Evolutionary conservation across 805 yeast genomes (phyloP).

Genomic region (Teunomyces funiuensis): DNA sequence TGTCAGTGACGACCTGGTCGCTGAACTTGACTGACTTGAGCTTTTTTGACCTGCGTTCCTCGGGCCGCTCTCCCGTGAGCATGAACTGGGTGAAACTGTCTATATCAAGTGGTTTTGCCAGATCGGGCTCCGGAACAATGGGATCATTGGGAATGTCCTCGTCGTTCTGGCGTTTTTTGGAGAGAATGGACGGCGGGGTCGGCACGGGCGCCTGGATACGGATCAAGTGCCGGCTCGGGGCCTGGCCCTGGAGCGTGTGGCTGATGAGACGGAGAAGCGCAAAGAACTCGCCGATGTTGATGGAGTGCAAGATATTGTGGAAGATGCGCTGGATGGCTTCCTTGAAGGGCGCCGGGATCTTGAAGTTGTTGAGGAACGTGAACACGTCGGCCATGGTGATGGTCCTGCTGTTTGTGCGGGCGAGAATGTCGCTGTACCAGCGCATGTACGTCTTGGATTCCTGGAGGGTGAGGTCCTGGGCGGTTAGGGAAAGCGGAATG

Average conservation of each 20-base stretch:
- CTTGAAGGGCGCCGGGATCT: constrained; percentile 51
- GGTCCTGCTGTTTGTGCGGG: constrained; percentile 65
- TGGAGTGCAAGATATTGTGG: constrained; percentile 49
- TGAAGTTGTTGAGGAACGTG: constrained; percentile 75
- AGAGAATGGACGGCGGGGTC: constrained; percentile 74
- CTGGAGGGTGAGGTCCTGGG: constrained; percentile 66
- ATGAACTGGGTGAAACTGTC: constrained; percentile 84
- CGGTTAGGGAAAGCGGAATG: constrained; percentile 64
- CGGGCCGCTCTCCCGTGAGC: constrained; percentile 76
- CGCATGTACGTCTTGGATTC: constrained; percentile 85
- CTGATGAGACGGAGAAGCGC: constrained; percentile 80
- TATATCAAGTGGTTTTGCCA: constrained; percentile 57
- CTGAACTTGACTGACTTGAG: constrained; percentile 70
- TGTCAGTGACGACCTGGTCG: constrained; percentile 57
- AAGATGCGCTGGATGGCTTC: constrained; percentile 53
- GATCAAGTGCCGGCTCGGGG: constrained; percentile 57
- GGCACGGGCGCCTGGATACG: constrained; percentile 64
- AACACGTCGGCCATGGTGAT: constrained; percentile 78
- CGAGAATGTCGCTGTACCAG: constrained; percentile 87
- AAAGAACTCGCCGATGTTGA: constrained; percentile 89
- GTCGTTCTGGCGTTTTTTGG: constrained; percentile 55
- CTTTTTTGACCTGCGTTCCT: constrained; percentile 41
- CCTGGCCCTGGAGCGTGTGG: constrained; percentile 57
- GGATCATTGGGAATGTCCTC: constrained; percentile 31
- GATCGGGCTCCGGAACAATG: constrained; percentile 7